A percentile compares a stretch with the other conserved stretches of the same genome.
Evolutionary conservation across 2,329 filamentous ascomycete genomes (phyloP).

Genomic region (Macrophomina phaseolina): DNA sequence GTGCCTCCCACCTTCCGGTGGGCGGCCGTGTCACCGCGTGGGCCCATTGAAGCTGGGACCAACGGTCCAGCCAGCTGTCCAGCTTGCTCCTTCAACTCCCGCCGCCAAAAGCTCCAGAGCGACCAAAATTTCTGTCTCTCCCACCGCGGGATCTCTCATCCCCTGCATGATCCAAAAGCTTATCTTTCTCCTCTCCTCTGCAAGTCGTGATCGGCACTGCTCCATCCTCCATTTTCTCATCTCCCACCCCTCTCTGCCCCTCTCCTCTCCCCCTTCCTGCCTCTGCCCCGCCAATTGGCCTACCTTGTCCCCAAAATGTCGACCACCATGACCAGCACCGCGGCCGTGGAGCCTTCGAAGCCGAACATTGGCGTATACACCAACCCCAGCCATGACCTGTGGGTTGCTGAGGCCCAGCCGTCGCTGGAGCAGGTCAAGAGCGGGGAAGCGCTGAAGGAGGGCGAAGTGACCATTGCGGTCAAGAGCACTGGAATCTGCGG

Average conservation of each 20-base stretch:
- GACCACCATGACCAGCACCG: slow-evolving; percentile 41
- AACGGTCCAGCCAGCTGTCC: slow-evolving; percentile 8
- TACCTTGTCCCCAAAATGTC: slow-evolving; percentile 34
- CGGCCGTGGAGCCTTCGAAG: slow-evolving; percentile 63
- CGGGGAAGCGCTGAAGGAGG: slow-evolving; percentile 72
- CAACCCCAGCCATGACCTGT: slow-evolving; percentile 89
- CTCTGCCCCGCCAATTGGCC: not conserved
- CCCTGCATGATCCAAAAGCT: slow-evolving; percentile 15
- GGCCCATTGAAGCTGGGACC: slow-evolving; percentile 14
- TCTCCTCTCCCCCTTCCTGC: not conserved
- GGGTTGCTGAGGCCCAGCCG: slow-evolving; percentile 81
- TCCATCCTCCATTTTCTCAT: not conserved
- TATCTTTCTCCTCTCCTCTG: slow-evolving; percentile 4
- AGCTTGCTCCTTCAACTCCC: not conserved
- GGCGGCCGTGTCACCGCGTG: not conserved
- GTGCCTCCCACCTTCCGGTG: slow-evolving; percentile 11
- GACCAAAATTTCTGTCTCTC: not conserved
- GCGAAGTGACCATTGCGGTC: slow-evolving; percentile 86
- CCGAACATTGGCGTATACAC: slow-evolving; percentile 96
- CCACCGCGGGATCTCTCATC: slow-evolving; percentile 12
- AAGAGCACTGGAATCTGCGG: slow-evolving; percentile 97
- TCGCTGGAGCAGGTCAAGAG: slow-evolving; percentile 74
- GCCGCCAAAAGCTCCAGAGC: not conserved
- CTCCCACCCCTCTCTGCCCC: not conserved
- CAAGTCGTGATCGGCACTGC: slow-evolving; percentile 6